Conservation (phyloP, 2,329 filamentous ascomycete species). For the Calcarisporium arbuscula region DNA sequence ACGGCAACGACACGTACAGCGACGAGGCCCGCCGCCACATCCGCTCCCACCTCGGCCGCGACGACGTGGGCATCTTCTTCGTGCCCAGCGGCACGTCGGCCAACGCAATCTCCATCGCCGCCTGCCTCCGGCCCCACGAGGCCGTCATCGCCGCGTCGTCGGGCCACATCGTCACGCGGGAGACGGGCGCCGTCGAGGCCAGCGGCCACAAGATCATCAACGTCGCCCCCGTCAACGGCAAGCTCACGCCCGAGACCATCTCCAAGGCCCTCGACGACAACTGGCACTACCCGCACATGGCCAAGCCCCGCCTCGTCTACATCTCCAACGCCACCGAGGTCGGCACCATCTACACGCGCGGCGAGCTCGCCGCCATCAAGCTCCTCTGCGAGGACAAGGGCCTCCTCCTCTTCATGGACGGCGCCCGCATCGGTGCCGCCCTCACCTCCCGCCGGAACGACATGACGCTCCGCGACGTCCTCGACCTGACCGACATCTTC, state of each 20-base stretch:
- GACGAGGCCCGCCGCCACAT: constrained; percentile 35
- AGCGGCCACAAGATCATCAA: constrained; percentile 46
- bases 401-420: constrained; percentile 41
- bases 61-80: constrained; percentile 41
- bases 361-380: constrained; percentile 35
- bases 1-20: constrained; percentile 39
- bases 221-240: constrained; percentile 37
- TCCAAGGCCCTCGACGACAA: constrained; percentile 38
- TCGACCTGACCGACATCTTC: constrained; percentile 44
- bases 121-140: constrained; percentile 43
- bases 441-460: constrained; percentile 36
- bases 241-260: constrained; percentile 37
- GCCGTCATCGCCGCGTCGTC: constrained; percentile 44
- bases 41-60: constrained; percentile 26
- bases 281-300: constrained; percentile 46
- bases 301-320: constrained; percentile 43
- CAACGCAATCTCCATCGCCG: constrained; percentile 45
- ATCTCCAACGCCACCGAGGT: constrained; percentile 46
- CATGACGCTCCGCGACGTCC: constrained; percentile 35
- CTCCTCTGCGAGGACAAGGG: constrained; percentile 32
- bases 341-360: constrained; percentile 39
- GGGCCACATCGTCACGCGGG: constrained; percentile 42
- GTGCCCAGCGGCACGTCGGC: constrained; percentile 46
- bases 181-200: constrained; percentile 45
- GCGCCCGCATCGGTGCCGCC: constrained; percentile 38